Conservation (phyloP, 139 green algal genomes). For the Penium margaritaceum region DNA sequence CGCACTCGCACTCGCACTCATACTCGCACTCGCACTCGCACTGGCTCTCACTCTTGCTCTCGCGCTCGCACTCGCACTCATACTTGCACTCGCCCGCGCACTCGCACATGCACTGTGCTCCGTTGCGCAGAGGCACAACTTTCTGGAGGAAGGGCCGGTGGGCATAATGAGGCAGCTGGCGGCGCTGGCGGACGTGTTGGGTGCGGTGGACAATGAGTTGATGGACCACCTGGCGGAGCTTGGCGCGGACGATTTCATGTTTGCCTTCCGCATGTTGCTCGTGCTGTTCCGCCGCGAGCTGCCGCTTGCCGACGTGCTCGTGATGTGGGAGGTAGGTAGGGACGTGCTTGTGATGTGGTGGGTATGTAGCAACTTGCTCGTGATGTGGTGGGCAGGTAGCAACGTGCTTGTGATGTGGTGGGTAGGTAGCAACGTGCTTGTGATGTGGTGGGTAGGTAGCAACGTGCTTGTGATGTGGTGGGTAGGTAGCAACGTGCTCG, state of each 20-base stretch:
- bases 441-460: conserved; percentile 48
- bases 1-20: too few species aligned
- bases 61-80: too few species aligned
- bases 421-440: not conserved
- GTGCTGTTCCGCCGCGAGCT: conserved; percentile 24
- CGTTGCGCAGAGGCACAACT: conserved; percentile 54
- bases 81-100: too few species aligned
- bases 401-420: too few species aligned
- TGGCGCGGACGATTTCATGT: conserved; percentile 66
- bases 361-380: too few species aligned
- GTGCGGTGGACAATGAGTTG: conserved; percentile 16
- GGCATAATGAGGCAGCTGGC: conserved; percentile 27
- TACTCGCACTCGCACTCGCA: too few species aligned
- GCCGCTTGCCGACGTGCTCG: conserved; percentile 45
- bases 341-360: too few species aligned
- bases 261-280: conserved; percentile 71
- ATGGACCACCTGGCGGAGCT: conserved; percentile 46
- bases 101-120: too few species aligned
- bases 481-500: conserved; percentile 33
- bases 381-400: too few species aligned
- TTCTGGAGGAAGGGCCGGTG: conserved; percentile 13
- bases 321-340: conserved; percentile 36
- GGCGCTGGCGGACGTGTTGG: not conserved
- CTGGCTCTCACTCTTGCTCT: too few species aligned
- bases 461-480: conserved; percentile 69